Evolutionary conservation across 2,329 filamentous ascomycete genomes (phyloP).

Genomic region (Phaeomoniella chlamydospora): DNA sequence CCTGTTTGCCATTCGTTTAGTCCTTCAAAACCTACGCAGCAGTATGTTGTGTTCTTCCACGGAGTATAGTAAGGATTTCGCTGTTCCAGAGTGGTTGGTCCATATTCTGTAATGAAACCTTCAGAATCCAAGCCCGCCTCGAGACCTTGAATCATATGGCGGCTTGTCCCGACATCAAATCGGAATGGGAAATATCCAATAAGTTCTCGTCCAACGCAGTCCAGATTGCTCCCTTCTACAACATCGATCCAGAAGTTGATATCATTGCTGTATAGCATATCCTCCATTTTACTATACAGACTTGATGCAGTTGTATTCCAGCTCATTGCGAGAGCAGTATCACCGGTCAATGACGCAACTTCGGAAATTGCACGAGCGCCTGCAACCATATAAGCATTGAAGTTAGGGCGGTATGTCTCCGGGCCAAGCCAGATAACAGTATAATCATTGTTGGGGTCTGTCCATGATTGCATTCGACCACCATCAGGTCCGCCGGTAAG

Average conservation of each 20-base stretch:
- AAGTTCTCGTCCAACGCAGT: slow-evolving; percentile 20
- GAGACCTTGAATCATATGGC: slow-evolving; percentile 16
- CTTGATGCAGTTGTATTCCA: slow-evolving; percentile 19
- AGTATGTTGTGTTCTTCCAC: slow-evolving; percentile 15
- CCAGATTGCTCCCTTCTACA: slow-evolving; percentile 20
- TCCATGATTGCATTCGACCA: slow-evolving; percentile 7
- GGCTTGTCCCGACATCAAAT: slow-evolving; percentile 23
- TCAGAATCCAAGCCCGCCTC: slow-evolving; percentile 20
- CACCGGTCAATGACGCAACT: slow-evolving; percentile 20
- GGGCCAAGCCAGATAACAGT: slow-evolving; percentile 17
- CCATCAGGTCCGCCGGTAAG: slow-evolving; percentile 10
- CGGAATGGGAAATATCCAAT: slow-evolving; percentile 28
- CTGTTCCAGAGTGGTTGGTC: slow-evolving; percentile 28
- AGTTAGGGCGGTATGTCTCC: slow-evolving; percentile 26
- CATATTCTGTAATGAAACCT: slow-evolving; percentile 23
- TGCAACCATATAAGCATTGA: slow-evolving; percentile 30
- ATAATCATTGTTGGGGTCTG: slow-evolving; percentile 12
- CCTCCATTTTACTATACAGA: slow-evolving; percentile 20
- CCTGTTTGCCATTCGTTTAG: neutral
- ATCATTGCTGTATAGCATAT: slow-evolving; percentile 21
- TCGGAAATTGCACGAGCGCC: slow-evolving; percentile 24
- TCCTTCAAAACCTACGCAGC: slow-evolving; percentile 13
- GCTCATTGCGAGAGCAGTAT: slow-evolving; percentile 14
- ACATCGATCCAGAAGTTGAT: slow-evolving; percentile 26
- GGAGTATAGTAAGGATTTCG: slow-evolving; percentile 24